phyloP scores from a whole-genome alignment of 2,329 filamentous ascomycete species.

The Rutstroemia sp. region DNA sequence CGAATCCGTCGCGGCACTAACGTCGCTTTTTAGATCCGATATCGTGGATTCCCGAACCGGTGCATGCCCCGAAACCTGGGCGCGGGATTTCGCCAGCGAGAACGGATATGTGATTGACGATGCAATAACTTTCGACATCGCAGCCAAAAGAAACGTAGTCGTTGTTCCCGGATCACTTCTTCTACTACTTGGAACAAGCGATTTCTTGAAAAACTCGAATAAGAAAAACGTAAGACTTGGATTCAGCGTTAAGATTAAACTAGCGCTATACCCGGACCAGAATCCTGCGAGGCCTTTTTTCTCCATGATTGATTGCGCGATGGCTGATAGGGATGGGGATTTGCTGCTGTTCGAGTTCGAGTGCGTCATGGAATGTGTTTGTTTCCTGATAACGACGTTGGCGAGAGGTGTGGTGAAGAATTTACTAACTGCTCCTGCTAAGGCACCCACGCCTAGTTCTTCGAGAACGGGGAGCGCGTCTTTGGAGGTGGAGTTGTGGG shows the following conservation, averaged over 20 bases:
- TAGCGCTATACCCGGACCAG: slow-evolving; percentile 84
- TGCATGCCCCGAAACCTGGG: slow-evolving; percentile 42
- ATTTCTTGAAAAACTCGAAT: slow-evolving; percentile 61
- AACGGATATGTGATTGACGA: slow-evolving; percentile 78
- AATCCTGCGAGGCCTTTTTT: slow-evolving; percentile 70
- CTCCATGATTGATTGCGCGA: slow-evolving; percentile 53
- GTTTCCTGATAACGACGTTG: slow-evolving; percentile 76
- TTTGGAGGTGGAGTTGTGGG: slow-evolving; percentile 29
- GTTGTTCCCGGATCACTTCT: slow-evolving; percentile 44
- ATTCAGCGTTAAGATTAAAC: slow-evolving; percentile 73
- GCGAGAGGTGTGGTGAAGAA: slow-evolving; percentile 72
- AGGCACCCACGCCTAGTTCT: slow-evolving; percentile 66
- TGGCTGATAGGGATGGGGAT: slow-evolving; percentile 39
- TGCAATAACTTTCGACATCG: slow-evolving; percentile 70
- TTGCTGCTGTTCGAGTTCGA: slow-evolving; percentile 28
- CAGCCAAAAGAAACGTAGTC: slow-evolving; percentile 60
- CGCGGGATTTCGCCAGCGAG: slow-evolving; percentile 72
- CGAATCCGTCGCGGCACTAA: slow-evolving; percentile 23
- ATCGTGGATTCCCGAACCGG: slow-evolving; percentile 8
- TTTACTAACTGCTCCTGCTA: slow-evolving; percentile 68
- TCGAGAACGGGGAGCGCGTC: slow-evolving; percentile 52
- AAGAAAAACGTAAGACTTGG: slow-evolving; percentile 81
- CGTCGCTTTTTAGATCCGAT: slow-evolving; percentile 26
- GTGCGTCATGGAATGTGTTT: slow-evolving; percentile 56
- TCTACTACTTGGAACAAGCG: slow-evolving; percentile 46